Percentiles rank a stretch among this genome's conserved stretches.
phyloP scores from a whole-genome alignment of 495 filamentous ascomycete genomes.

The Venustampulla echinocandica region DNA sequence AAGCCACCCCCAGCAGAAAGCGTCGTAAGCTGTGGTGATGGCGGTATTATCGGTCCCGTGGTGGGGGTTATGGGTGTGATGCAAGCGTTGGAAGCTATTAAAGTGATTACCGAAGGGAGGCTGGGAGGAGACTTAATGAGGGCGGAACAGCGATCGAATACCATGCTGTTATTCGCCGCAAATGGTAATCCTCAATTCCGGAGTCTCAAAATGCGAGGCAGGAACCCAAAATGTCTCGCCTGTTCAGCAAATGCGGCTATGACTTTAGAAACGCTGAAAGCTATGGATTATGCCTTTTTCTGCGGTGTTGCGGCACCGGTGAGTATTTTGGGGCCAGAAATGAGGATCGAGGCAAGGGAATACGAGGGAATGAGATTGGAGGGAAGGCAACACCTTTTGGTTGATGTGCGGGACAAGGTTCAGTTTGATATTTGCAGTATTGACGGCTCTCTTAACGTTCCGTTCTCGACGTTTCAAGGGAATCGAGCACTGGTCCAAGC shows the following conservation, averaged over 20 bases:
- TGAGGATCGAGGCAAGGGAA: conserved; percentile 52
- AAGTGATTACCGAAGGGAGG: conserved; percentile 49
- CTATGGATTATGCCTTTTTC: conserved; percentile 70
- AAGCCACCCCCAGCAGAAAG: conserved; percentile 73
- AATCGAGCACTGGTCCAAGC: background rate
- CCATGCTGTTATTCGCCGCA: conserved; percentile 66
- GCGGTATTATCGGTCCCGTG: conserved; percentile 83
- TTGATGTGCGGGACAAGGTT: conserved; percentile 77
- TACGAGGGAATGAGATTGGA: conserved; percentile 30
- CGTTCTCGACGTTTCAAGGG: conserved; percentile 51
- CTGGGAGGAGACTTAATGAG: conserved; percentile 1
- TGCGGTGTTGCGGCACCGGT: conserved; percentile 52
- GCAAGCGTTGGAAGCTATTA: conserved; percentile 84
- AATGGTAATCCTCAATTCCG: conserved; percentile 59
- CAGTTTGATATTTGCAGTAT: conserved; percentile 79
- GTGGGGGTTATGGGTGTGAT: conserved; percentile 91
- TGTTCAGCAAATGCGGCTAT: conserved; percentile 59
- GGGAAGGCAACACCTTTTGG: conserved; percentile 40
- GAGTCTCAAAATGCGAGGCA: conserved; percentile 58
- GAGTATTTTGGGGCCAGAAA: conserved; percentile 44
- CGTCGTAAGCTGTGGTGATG: conserved; percentile 78
- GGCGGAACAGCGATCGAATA: background rate
- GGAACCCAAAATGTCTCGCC: conserved; percentile 60
- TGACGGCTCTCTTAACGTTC: conserved; percentile 66
- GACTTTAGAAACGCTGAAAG: conserved; percentile 54